Conservation (phyloP, 805 yeast species). For the Nakazawaea holstii region DNA sequence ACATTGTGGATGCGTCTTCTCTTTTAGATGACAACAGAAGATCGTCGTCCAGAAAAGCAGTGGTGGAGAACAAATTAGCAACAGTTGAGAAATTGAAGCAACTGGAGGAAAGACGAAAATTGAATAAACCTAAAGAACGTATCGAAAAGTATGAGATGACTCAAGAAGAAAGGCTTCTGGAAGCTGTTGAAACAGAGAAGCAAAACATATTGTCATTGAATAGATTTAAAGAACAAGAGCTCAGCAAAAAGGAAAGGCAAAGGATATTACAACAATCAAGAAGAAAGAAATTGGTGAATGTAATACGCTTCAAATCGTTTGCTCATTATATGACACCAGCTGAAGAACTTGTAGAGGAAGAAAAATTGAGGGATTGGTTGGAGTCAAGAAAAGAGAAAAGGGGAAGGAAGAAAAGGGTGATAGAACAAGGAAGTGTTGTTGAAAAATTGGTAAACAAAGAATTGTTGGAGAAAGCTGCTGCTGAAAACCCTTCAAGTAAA, state of each 20-base stretch:
- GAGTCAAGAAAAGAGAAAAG: constrained; percentile 27
- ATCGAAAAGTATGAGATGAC: constrained; percentile 45
- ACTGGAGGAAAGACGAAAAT: constrained; percentile 52
- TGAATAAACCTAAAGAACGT: constrained; percentile 17
- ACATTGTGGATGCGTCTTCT: constrained; percentile 34
- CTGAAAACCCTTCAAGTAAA: not conserved
- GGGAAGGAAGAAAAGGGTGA: constrained; percentile 31
- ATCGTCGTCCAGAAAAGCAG: constrained; percentile 72
- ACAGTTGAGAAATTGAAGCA: constrained; percentile 65
- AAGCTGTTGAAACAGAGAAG: constrained; percentile 83
- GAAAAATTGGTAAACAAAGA: not conserved
- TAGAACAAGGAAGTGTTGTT: not conserved
- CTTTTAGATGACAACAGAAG: constrained; percentile 52
- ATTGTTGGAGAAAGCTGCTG: not conserved
- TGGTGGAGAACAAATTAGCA: constrained; percentile 72
- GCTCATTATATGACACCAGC: constrained; percentile 54
- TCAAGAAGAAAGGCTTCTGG: constrained; percentile 68
- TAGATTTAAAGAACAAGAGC: constrained; percentile 78
- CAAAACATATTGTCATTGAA: constrained; percentile 69
- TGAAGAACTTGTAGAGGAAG: constrained; percentile 52
- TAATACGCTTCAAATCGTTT: constrained; percentile 45
- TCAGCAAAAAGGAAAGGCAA: constrained; percentile 71
- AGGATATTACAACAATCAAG: constrained; percentile 65
- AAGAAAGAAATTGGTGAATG: constrained; percentile 55
- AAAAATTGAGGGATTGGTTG: constrained; percentile 32